Evolutionary conservation across 2,329 filamentous ascomycete species (phyloP).

Genomic region (Gliomastix tumulicola): DNA sequence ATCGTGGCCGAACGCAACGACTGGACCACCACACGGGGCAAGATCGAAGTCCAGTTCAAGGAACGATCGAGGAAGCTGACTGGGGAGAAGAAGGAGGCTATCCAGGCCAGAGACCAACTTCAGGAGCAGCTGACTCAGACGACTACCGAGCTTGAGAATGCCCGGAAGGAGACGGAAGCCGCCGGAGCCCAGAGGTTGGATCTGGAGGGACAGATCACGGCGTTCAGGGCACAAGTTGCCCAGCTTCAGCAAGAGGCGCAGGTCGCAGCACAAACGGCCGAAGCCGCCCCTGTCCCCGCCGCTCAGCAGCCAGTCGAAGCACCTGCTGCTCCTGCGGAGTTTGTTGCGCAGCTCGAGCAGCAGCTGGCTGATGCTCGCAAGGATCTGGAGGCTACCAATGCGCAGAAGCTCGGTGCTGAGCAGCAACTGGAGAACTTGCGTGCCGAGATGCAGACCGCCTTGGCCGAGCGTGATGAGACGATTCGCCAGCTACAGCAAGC

Average conservation of each 20-base stretch:
- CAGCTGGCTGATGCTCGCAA: constrained; percentile 42
- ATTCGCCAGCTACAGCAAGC: constrained; percentile 32
- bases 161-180: constrained; percentile 27
- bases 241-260: constrained; percentile 23
- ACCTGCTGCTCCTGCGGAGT: constrained; percentile 35
- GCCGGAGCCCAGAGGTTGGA: constrained; percentile 21
- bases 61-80: constrained; percentile 48
- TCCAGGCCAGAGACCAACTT: constrained; percentile 43
- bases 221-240: constrained; percentile 34
- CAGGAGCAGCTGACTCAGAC: constrained; percentile 41
- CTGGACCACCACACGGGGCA: constrained; percentile 46
- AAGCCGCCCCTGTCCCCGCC: not conserved
- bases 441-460: constrained; percentile 53
- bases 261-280: constrained; percentile 27
- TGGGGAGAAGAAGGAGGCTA: constrained; percentile 44
- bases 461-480: constrained; percentile 58
- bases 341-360: constrained; percentile 38
- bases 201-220: constrained; percentile 33
- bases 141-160: constrained; percentile 47
- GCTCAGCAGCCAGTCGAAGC: constrained; percentile 19
- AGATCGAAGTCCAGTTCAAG: constrained; percentile 57
- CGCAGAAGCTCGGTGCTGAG: constrained; percentile 64
- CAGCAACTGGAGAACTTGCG: constrained; percentile 49
- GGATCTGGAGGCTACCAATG: constrained; percentile 58
- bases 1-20: constrained; percentile 47